Percentiles rank a stretch among this genome's conserved stretches.
Evolutionary conservation across 768 basidiomycete species (phyloP).

Genomic region (Lactifluus rugatus): DNA sequence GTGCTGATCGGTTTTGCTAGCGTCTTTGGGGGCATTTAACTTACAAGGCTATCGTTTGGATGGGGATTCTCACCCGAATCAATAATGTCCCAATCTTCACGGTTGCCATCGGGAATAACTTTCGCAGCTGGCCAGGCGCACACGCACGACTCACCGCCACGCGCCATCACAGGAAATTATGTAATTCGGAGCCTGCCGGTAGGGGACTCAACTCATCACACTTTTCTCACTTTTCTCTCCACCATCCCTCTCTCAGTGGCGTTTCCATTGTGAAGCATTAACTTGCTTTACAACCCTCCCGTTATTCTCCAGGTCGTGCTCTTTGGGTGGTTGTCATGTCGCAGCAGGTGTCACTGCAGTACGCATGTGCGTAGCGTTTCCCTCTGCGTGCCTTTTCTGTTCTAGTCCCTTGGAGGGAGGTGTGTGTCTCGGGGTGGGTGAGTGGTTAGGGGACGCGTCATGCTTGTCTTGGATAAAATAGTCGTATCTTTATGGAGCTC

Average conservation of each 20-base stretch:
- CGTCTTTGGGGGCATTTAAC: neutral
- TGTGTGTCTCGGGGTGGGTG: no score
- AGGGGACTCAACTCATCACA: neutral
- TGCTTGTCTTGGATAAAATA: neutral
- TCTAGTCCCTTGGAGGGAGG: neutral
- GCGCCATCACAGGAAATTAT: neutral
- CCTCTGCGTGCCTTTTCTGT: neutral
- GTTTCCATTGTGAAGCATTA: constrained; percentile 55
- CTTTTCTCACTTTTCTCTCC: neutral
- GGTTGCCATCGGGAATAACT: constrained; percentile 44
- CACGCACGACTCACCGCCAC: no score
- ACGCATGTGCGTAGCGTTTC: constrained; percentile 54
- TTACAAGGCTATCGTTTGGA: neutral
- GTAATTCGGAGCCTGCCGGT: neutral
- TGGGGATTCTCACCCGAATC: constrained; percentile 47
- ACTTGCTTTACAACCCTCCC: constrained; percentile 52
- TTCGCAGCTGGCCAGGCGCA: no score
- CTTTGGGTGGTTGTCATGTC: constrained; percentile 41
- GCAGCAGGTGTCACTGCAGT: constrained; percentile 70
- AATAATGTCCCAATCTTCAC: constrained; percentile 66
- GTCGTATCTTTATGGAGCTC: neutral
- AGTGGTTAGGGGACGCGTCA: no score
- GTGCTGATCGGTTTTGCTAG: constrained; percentile 65
- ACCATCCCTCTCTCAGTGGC: neutral
- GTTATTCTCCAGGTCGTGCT: constrained; percentile 9